Evolutionary conservation across 75 land plant genomes (phyloP).

Genomic region (Cunninghamia lanceolata): DNA sequence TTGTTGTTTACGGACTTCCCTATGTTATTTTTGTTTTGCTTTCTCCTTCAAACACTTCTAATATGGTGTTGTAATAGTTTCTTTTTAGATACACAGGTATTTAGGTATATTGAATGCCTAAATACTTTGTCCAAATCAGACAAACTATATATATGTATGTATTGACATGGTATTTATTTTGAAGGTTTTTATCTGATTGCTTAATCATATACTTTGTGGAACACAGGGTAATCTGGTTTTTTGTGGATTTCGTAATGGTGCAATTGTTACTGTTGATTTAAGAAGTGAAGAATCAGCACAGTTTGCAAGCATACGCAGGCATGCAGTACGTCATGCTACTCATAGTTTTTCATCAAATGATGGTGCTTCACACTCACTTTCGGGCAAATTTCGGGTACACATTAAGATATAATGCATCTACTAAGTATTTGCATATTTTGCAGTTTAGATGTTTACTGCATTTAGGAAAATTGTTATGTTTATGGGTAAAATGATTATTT

Average conservation of each 20-base stretch:
- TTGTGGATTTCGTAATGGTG: constrained; percentile 73
- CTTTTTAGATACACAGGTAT: not conserved
- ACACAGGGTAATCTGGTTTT: constrained; percentile 54
- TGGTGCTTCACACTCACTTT: not conserved
- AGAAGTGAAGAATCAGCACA: constrained; percentile 26
- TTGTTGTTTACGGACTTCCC: not conserved
- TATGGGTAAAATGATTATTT: not conserved
- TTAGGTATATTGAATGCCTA: not conserved
- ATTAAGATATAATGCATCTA: not conserved
- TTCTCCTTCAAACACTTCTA: not conserved
- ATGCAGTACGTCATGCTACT: constrained; percentile 5
- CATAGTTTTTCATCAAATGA: not conserved
- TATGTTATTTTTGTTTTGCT: not conserved
- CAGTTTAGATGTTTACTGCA: not conserved
- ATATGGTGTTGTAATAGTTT: not conserved
- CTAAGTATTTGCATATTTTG: not conserved
- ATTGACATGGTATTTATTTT: not conserved
- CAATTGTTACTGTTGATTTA: constrained; percentile 46
- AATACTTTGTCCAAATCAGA: not conserved
- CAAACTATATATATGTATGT: not conserved
- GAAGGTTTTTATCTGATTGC: not conserved
- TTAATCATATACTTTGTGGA: not conserved
- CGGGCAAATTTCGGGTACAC: constrained; percentile 11
- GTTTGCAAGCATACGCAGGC: constrained; percentile 15
- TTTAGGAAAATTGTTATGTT: not conserved